Percentiles rank a stretch among this genome's conserved stretches.
phyloP scores from a whole-genome alignment of 441 rosid genomes.

The Euphorbia schlechtendalii region DNA sequence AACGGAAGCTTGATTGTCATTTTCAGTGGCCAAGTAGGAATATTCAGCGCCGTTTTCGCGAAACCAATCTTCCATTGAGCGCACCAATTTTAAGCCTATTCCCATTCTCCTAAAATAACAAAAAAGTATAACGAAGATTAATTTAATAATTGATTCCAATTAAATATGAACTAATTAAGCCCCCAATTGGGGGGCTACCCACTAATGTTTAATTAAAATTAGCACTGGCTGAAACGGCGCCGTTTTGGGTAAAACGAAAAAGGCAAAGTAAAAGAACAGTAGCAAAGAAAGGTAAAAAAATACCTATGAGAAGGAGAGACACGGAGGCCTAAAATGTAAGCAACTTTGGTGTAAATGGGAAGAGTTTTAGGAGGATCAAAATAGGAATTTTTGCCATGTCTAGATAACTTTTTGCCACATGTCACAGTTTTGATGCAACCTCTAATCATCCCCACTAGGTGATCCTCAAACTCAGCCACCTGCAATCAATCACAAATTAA shows the following conservation, averaged over 20 bases:
- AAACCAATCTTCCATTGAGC: conserved; percentile 71
- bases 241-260: neutral
- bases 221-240: neutral
- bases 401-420: conserved; percentile 52
- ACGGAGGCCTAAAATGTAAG: conserved; percentile 89
- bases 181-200: conserved; percentile 6
- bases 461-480: conserved; percentile 85
- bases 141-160: neutral
- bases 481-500: conserved; percentile 15
- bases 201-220: neutral
- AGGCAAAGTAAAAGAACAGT: neutral
- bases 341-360: conserved; percentile 79
- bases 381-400: conserved; percentile 29
- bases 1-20: conserved; percentile 76
- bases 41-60: conserved; percentile 80
- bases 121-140: neutral
- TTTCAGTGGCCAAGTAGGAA: conserved; percentile 87
- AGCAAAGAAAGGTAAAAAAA: neutral
- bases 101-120: conserved; percentile 65
- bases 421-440: conserved; percentile 95
- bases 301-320: conserved; percentile 87
- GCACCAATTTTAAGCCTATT: conserved; percentile 64
- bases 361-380: conserved; percentile 24
- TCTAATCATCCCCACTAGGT: conserved; percentile 84
- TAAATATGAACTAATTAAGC: neutral